These are phyloP conservation scores for Aquanectria penicillioides DNA, from an alignment of 2,329 filamentous ascomycete genomes.

Conservation along the genomic window DNA sequence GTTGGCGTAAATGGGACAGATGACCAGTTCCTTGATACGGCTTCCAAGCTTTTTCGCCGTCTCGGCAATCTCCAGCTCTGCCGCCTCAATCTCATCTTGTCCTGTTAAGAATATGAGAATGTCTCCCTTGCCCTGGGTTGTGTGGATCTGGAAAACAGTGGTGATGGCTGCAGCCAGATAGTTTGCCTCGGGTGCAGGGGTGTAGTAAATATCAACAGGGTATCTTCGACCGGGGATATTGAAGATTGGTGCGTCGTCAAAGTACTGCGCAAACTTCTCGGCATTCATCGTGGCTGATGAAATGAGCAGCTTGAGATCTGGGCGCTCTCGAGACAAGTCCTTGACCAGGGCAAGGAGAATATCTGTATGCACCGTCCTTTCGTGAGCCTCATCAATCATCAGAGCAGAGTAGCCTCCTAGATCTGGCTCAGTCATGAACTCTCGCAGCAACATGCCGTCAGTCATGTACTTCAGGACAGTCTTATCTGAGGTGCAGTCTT, in stretches of 20 bases:
- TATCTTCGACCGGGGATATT: constrained; percentile 91
- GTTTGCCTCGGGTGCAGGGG: constrained; percentile 89
- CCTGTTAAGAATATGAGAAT: constrained; percentile 96
- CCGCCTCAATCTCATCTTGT: constrained; percentile 94
- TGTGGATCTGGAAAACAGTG: constrained; percentile 94
- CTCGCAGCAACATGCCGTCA: constrained; percentile 91
- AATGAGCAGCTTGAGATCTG: constrained; percentile 89
- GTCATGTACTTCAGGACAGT: constrained; percentile 97
- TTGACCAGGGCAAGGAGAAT: constrained; percentile 89
- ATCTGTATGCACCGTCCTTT: constrained; percentile 90
- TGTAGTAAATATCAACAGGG: constrained; percentile 92
- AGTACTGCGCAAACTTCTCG: constrained; percentile 90
- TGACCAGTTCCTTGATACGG: constrained; percentile 85
- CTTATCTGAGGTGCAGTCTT: constrained; percentile 90
- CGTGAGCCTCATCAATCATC: constrained; percentile 98
- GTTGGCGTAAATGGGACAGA: constrained; percentile 95
- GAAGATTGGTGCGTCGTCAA: constrained; percentile 92
- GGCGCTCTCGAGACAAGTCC: constrained; percentile 83
- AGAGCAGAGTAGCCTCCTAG: constrained; percentile 84
- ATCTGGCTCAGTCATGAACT: constrained; percentile 89
- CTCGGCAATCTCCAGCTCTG: constrained; percentile 84
- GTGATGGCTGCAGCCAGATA: constrained; percentile 92
- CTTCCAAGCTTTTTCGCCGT: constrained; percentile 87
- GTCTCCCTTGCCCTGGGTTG: constrained; percentile 84
- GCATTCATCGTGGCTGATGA: constrained; percentile 96